phyloP scores from a whole-genome alignment of 2,329 filamentous ascomycete genomes.

The Aspergillus sp. region DNA sequence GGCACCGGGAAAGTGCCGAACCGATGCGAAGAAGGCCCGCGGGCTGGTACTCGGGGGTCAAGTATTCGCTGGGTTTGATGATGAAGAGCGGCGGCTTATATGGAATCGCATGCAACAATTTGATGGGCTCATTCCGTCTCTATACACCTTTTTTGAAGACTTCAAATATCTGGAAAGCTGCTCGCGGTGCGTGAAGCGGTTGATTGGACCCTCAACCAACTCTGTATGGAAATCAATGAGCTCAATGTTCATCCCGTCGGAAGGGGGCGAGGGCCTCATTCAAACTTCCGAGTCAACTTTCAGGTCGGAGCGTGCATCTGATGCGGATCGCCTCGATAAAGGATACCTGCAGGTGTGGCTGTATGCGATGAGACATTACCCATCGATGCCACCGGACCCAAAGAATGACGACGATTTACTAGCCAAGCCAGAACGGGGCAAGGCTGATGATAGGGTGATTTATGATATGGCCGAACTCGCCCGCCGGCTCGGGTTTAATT shows the following conservation, averaged over 20 bases:
- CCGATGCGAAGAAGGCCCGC: conserved; percentile 9
- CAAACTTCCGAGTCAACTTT: conserved; percentile 22
- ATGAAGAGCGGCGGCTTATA: conserved; percentile 26
- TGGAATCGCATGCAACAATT: conserved; percentile 23
- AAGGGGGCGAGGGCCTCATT: conserved; percentile 15
- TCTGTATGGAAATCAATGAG: conserved; percentile 10
- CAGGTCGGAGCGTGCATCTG: conserved; percentile 9
- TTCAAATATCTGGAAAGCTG: conserved; percentile 17
- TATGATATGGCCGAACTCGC: conserved; percentile 23
- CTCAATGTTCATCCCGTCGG: conserved; percentile 8
- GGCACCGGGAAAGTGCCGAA: conserved; percentile 14
- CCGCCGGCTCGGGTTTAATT: conserved; percentile 17
- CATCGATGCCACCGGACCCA: conserved; percentile 15
- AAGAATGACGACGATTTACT: conserved; percentile 12
- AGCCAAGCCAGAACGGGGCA: conserved; percentile 11
- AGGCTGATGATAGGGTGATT: conserved; percentile 16
- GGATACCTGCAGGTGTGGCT: conserved; percentile 28
- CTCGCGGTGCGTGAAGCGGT: conserved; percentile 25
- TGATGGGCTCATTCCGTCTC: conserved; percentile 15
- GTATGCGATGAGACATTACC: conserved; percentile 28
- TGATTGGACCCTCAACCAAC: conserved; percentile 7
- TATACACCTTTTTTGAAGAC: conserved; percentile 23
- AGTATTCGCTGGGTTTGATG: conserved; percentile 16
- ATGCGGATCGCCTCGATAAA: conserved; percentile 12
- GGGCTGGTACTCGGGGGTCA: conserved; percentile 17